Evolutionary conservation across 148 eudicot species (phyloP), one percentile per base, ranked within the genome.

Genomic region (Spergularia marina): DNA sequence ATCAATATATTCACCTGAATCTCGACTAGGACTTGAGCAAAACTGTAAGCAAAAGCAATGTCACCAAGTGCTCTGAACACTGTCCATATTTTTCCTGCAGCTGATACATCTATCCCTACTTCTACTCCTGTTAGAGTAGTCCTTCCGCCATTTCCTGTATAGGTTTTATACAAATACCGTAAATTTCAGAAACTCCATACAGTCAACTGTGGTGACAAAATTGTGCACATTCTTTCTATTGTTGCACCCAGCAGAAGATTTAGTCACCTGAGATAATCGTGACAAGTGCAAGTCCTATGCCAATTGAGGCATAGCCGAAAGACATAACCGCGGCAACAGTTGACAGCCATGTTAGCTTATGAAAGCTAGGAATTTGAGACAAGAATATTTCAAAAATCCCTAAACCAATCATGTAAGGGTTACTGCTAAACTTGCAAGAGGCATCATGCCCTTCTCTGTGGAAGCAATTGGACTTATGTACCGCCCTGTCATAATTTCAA

Each of bases 241-340:
- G 36, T 30, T 30, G 2, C 36, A 30, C 36, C 3, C 2, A 51
- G 39, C 2, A 51, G 17, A 49, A 20, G 34, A 47, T 67, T 67
- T 23, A 23, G 53, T 75, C 53, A 83, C 94, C 94, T 68, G 94
- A 84, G 34, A 82, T 80, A 41, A 91, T 72, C 68, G 47, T 87
- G 12, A 90, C 82, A n/a, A 91, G 55, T 44, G 91, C 85, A 59
- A 91, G 91, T 10, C 91, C 93, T 10, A 89, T 72, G 7, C 97
- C 97, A 18, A 91, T 89, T 9, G 85, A 81, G 12, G 97, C 80
- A 73, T 91, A 91, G 4, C 76, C 82, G 56, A 91, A 86, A 44
- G 97, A 91, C 97, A 91, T 91, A 52, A 83, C 25, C 5, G 97
- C 97, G 13, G 91, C 97, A 39, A 89, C 74, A 41, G 83, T 74